Base-by-base conservation (phyloP, 306 rosid species). In the Carpinus viminea region DNA sequence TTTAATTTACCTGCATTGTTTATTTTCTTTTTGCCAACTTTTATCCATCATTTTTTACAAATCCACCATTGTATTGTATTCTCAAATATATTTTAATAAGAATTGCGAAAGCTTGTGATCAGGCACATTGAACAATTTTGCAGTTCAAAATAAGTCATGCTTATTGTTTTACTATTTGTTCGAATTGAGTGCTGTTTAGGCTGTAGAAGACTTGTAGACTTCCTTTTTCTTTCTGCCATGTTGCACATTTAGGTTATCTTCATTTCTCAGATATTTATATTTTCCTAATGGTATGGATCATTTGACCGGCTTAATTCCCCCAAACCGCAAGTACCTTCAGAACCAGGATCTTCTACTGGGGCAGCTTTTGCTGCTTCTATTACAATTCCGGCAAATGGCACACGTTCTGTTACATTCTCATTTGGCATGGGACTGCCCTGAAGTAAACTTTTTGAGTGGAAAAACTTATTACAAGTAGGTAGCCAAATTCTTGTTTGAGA, bases 401-500 rank as follows among this genome's bases (percentile, higher is more conserved):
- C 87, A 31, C 91, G 97, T 15, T 82, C 76, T 17, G 95, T 89
- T 77, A 94, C 97, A 78, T 94, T 94, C 85, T 92, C 98, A 47
- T n/a, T 76, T 94, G 89, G 91, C 97, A 73, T 94, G 98, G 98
- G 96, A 88, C 83, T 89, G 93, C 84, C 98, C 98, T 68, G 97
- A 92, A n/a, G n/a, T n/a, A n/a, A n/a, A n/a, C n/a, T n/a, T n/a
- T n/a, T n/a, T n/a, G n/a, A n/a, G n/a, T n/a, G 94, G 92, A 77
- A 88, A 81, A 84, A 84, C 85, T 59, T 92, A 89, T 84, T 81
- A 89, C 90, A 89, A 93, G 98, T 94, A 77, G 83, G 93, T 83
- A 48, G 66, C 73, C 72, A 79, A 73, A 68, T 48, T 64, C 64
- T 68, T 78, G 71, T 41, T 34, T 77, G 59, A 56, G 70, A 64